These are phyloP conservation scores for Cucumis hystrix DNA, from an alignment of 306 rosid genomes.

Conservation along the genomic window DNA sequence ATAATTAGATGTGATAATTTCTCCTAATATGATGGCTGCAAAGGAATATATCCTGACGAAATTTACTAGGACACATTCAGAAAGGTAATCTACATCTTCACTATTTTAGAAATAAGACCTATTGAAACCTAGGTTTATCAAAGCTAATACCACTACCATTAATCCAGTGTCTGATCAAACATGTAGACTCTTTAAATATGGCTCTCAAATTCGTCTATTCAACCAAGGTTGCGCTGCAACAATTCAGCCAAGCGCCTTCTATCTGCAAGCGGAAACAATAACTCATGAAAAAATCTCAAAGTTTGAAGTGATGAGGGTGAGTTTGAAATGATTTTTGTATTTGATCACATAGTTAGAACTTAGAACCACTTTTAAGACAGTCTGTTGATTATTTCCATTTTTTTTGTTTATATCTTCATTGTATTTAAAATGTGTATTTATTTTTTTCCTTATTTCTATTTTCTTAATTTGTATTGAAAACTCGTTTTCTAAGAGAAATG, in stretches of 20 bases:
- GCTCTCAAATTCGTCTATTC: neutral
- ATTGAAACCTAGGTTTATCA: neutral
- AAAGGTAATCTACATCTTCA: neutral
- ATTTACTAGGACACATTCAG: neutral
- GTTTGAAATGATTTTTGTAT: neutral
- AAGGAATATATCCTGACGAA: neutral
- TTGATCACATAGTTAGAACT: neutral
- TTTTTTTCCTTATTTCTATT: too few relatives aligned
- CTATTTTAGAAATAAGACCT: neutral
- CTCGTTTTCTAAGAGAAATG: too few relatives aligned
- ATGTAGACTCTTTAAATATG: neutral
- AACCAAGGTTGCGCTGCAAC: neutral
- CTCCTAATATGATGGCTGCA: neutral
- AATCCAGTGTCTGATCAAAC: neutral
- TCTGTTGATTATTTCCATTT: too few relatives aligned
- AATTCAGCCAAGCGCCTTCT: neutral
- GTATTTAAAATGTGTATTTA: too few relatives aligned
- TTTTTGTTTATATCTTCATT: too few relatives aligned
- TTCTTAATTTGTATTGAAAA: too few relatives aligned
- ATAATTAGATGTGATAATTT: neutral
- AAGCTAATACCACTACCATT: neutral
- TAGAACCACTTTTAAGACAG: neutral
- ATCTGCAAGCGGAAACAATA: neutral
- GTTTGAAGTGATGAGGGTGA: neutral
- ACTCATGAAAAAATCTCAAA: neutral